Base-by-base conservation (phyloP, 1,284 basidiomycete species). In the Earliella scabrosa region DNA sequence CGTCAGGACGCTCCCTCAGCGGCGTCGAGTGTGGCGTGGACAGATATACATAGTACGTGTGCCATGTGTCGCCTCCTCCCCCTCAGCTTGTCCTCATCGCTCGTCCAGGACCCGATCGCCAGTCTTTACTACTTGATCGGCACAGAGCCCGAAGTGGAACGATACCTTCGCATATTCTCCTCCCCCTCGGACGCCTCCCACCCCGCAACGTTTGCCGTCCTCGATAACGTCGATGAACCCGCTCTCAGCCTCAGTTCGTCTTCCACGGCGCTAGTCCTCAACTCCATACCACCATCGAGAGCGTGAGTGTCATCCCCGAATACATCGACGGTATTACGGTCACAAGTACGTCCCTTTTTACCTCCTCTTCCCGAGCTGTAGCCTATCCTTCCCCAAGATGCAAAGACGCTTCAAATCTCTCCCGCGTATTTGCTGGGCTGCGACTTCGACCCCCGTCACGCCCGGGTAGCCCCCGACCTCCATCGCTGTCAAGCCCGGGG, bases 321-420 rank as follows among this genome's bases (percentile, higher is more conserved):
- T 97, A 97, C 75, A 94, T 93, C 64, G 95, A 97, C 68, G 95
- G 95, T 43, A 97, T 97, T 68, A 86, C 95, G 48, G 93, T 97
- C 63, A 98, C 95, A 52, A 89, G 92, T 92, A 52, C 52, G 85
- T 75, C 26, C 23, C 13, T 7, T 11, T 14, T n/a, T 20, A 2
- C 9, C 4, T 20, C 16, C 36, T 13, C 20, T 1, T 10, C 13
- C 21, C 41, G 1, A 5, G 5, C 14, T 3, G 32, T 1, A 14
- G 3, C 24, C 6, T 3, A 21, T 16, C 21, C n/a, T n/a, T n/a
- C 34, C 11, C 18, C 18, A 65, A 93, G 95, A 97, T 68, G 86
- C 93, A 31, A 95, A 93, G 75, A 97, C 95, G 0, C 87, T 98
- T 29, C 86, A 91, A 63, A 87, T 97, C 58, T 95, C 95, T 34